These are phyloP conservation scores for Suillus discolor DNA, from an alignment of 768 basidiomycete species.

Conservation along the genomic window DNA sequence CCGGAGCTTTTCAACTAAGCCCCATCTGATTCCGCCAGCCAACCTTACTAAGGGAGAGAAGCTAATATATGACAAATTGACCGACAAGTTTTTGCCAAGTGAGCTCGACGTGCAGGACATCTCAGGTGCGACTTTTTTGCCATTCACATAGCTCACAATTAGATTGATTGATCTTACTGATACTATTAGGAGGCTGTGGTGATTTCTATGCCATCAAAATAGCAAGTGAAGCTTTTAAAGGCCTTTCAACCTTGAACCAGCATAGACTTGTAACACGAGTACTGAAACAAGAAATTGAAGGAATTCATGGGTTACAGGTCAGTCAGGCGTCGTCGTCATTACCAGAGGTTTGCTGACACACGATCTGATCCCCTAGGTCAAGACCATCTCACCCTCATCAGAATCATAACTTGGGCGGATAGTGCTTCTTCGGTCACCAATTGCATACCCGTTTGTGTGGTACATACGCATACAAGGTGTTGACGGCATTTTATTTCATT, in stretches of 20 bases:
- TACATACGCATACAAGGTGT: background rate
- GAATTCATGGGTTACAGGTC: constrained; percentile 94
- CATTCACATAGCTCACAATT: constrained; percentile 2
- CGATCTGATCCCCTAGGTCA: constrained; percentile 32
- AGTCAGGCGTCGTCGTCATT: constrained; percentile 44
- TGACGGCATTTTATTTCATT: background rate
- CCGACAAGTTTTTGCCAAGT: constrained; percentile 73
- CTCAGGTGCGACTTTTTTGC: constrained; percentile 66
- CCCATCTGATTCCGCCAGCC: constrained; percentile 26
- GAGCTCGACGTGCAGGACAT: constrained; percentile 88
- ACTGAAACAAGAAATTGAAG: constrained; percentile 86
- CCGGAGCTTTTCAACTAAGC: constrained; percentile 34
- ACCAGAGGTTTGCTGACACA: background rate
- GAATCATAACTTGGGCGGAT: constrained; percentile 1
- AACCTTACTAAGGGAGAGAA: constrained; percentile 63
- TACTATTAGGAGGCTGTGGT: constrained; percentile 85
- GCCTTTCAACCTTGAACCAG: constrained; percentile 87
- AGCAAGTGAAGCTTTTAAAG: constrained; percentile 83
- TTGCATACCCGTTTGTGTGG: background rate
- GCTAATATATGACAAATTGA: constrained; percentile 71
- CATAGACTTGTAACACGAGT: constrained; percentile 87
- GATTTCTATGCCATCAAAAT: constrained; percentile 94
- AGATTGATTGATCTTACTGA: constrained; percentile 5
- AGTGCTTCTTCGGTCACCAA: background rate
- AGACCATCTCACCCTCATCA: constrained; percentile 37